phyloP scores from a whole-genome alignment of 164 flowering plant genomes.

The Pachysandra terminalis region DNA sequence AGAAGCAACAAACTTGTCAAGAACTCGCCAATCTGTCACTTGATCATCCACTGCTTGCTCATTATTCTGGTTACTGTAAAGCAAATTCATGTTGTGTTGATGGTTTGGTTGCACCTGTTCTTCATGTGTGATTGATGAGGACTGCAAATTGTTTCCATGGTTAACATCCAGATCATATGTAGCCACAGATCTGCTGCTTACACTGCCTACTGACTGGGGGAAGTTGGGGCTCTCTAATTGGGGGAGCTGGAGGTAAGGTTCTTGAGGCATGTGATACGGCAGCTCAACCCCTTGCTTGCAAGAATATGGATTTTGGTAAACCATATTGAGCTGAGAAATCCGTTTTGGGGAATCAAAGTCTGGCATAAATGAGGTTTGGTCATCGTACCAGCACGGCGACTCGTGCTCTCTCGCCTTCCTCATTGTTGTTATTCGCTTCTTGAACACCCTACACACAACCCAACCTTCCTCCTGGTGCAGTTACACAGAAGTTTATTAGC shows the following conservation, averaged over 20 bases:
- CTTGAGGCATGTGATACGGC: slow-evolving; percentile 45
- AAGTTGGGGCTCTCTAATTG: slow-evolving; percentile 75
- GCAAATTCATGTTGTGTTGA: slow-evolving; percentile 33
- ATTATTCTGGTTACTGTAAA: slow-evolving; percentile 19
- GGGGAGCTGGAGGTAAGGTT: slow-evolving; percentile 62
- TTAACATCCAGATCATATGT: slow-evolving; percentile 32
- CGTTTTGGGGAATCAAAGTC: slow-evolving; percentile 62
- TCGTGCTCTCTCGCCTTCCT: slow-evolving; percentile 54
- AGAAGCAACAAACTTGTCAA: slow-evolving; percentile 90
- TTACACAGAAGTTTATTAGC: background rate
- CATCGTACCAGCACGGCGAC: slow-evolving; percentile 54
- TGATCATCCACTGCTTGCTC: slow-evolving; percentile 56
- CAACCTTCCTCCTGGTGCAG: slow-evolving; percentile 46
- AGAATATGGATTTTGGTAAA: slow-evolving; percentile 32
- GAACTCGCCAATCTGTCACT: no score
- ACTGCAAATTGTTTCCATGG: slow-evolving; percentile 34
- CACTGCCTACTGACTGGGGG: slow-evolving; percentile 34
- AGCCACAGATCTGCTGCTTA: slow-evolving; percentile 32
- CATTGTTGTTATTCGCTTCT: slow-evolving; percentile 60
- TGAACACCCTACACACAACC: no score
- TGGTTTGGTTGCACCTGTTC: slow-evolving; percentile 39
- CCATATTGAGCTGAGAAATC: slow-evolving; percentile 29
- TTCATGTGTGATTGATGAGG: slow-evolving; percentile 45
- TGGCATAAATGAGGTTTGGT: slow-evolving; percentile 78
- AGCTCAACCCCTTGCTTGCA: slow-evolving; percentile 75